Base-by-base conservation (phyloP, 2,329 filamentous ascomycete species). In the Zasmidium citrigriseum region DNA sequence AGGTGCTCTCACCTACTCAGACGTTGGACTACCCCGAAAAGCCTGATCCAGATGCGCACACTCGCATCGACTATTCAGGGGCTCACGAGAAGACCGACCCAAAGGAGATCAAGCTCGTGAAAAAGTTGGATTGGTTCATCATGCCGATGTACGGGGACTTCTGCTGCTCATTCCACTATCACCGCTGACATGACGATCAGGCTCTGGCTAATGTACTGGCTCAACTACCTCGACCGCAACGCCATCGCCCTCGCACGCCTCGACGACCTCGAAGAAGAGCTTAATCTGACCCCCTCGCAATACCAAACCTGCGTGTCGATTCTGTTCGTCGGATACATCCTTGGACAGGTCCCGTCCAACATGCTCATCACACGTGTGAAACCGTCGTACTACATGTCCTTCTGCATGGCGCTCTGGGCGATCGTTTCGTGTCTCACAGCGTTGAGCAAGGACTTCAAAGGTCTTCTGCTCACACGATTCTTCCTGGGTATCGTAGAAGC, bases 181-280 rank as follows among this genome's bases (percentile, higher is more conserved):
- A 48, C 21, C 16, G 46, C 56, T 52, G 34, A 59, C 21, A 45
- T 54, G 27, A 41, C 18, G 23, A 12, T 23, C 48, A 64, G 60
- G 47, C 52, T 69, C 7, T 69, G 67, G 67, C 38, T 58, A 1
- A 65, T 69, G 65, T 69, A 69, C 50, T 63, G 62, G 53, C 61
- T 69, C 23, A 70, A 70, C 51, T 70, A 69, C 27, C 61, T 70
- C 3, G 68, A 70, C 54, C 58, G 68, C 24, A 80, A 80, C 56
- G 78, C 78, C 24, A 80, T 82, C 53, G 77, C 77, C 0, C 77
- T 79, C 46, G 78, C 79, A 4, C 73, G 77, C 49, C 48, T 68
- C 20, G 60, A 52, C 55, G 54, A 52, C 23, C 62, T 80, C 3
- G 77, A 79, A 57, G 65, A 75, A 5, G 79, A 82, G 50, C 68